These are phyloP conservation scores for Cladophialophora yegresii DNA, from an alignment of 2,329 filamentous ascomycete genomes.

Conservation along the genomic window DNA sequence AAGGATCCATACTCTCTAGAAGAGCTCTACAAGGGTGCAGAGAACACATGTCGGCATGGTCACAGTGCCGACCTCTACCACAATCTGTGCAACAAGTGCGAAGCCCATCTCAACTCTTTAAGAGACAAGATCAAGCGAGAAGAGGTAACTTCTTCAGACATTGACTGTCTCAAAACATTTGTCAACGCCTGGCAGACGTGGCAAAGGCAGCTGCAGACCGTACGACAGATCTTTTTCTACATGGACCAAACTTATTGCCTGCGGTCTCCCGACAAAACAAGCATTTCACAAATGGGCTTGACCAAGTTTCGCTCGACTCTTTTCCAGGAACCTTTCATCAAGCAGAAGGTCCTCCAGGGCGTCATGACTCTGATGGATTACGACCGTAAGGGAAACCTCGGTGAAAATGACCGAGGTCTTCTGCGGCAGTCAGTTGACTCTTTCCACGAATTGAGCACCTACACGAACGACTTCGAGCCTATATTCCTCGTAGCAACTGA, in stretches of 20 bases:
- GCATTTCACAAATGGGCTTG: slow-evolving; percentile 80
- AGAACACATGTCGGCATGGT: slow-evolving; percentile 83
- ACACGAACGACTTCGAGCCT: slow-evolving; percentile 77
- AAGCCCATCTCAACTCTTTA: slow-evolving; percentile 63
- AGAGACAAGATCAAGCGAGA: slow-evolving; percentile 61
- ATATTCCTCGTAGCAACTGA: slow-evolving; percentile 68
- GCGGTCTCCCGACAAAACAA: slow-evolving; percentile 66
- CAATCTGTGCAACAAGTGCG: slow-evolving; percentile 66
- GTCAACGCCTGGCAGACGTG: slow-evolving; percentile 72
- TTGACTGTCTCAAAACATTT: slow-evolving; percentile 65
- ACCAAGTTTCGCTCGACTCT: slow-evolving; percentile 69
- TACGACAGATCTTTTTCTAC: slow-evolving; percentile 90
- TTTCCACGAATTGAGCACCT: slow-evolving; percentile 81
- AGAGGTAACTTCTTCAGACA: slow-evolving; percentile 57
- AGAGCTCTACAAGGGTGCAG: slow-evolving; percentile 83
- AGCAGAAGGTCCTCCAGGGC: slow-evolving; percentile 62
- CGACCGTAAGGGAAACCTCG: slow-evolving; percentile 63
- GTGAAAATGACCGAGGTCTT: slow-evolving; percentile 61
- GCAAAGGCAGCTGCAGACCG: slow-evolving; percentile 73
- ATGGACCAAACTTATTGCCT: slow-evolving; percentile 87
- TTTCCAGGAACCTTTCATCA: slow-evolving; percentile 57
- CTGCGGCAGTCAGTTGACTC: slow-evolving; percentile 76
- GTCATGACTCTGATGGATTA: slow-evolving; percentile 74
- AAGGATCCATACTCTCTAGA: slow-evolving; percentile 75
- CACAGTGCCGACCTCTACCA: slow-evolving; percentile 68